These are phyloP conservation scores for Chamaenerion angustifolium DNA, from an alignment of 345 rosid species.

Conservation along the genomic window DNA sequence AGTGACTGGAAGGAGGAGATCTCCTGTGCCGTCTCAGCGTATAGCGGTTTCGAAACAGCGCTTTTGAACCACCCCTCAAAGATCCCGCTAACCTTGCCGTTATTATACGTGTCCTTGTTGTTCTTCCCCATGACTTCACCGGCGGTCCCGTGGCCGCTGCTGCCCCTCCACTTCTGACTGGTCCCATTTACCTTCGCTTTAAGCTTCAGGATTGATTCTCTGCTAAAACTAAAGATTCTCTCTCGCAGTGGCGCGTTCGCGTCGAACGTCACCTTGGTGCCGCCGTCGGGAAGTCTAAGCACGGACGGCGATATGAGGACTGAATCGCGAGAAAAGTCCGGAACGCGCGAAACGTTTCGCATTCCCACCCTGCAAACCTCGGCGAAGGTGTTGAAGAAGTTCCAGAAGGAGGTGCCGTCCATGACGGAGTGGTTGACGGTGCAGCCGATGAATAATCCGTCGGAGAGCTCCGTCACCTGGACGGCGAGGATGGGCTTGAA, in stretches of 20 bases:
- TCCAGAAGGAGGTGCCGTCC: slow-evolving; percentile 94
- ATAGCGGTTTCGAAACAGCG: slow-evolving; percentile 15
- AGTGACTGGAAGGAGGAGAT: slow-evolving; percentile 88
- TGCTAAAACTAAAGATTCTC: slow-evolving; percentile 71
- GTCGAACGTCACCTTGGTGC: slow-evolving; percentile 60
- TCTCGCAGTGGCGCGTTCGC: slow-evolving; percentile 57
- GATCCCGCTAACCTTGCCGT: slow-evolving; percentile 19
- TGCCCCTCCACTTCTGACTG: slow-evolving; percentile 5
- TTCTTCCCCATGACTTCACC: slow-evolving; percentile 57
- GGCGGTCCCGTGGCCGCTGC: slow-evolving; percentile 21
- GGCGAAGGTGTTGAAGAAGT: slow-evolving; percentile 77
- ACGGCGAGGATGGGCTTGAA: slow-evolving; percentile 57
- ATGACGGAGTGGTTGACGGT: slow-evolving; percentile 62
- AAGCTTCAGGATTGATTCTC: slow-evolving; percentile 46
- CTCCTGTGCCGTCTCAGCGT: slow-evolving; percentile 18
- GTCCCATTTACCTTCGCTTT: slow-evolving; percentile 45
- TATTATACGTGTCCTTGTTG: slow-evolving; percentile 28
- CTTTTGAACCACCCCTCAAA: slow-evolving; percentile 24
- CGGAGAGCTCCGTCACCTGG: slow-evolving; percentile 68
- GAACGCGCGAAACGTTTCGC: slow-evolving; percentile 23
- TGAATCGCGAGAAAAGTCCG: slow-evolving; percentile 56
- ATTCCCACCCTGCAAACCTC: slow-evolving; percentile 40
- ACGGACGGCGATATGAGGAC: slow-evolving; percentile 53
- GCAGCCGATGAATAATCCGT: slow-evolving; percentile 70
- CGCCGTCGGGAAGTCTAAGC: slow-evolving; percentile 52